Percentiles rank a stretch among this genome's conserved stretches.
Conservation (phyloP, 768 basidiomycete genomes). For the Termitomyces heimii region DNA sequence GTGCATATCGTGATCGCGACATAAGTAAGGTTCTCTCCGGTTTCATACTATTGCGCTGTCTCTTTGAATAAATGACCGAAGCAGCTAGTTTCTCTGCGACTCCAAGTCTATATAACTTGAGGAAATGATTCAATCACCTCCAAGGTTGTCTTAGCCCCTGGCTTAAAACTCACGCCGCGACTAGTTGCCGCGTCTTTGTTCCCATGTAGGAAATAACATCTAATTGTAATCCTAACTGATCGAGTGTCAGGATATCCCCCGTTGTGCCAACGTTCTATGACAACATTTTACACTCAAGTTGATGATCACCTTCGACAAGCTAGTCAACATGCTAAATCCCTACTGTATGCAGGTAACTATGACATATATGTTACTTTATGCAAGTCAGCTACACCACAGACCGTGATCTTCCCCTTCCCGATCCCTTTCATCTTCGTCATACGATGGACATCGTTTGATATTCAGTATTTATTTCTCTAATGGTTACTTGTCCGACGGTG, state of each 20-base stretch:
- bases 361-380: too few relatives aligned
- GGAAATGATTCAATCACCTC: background rate
- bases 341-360: too few relatives aligned
- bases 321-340: slow-evolving; percentile 40
- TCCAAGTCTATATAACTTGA: background rate
- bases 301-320: slow-evolving; percentile 44
- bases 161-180: slow-evolving; percentile 19
- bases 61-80: too few relatives aligned
- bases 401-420: too few relatives aligned
- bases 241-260: slow-evolving; percentile 37
- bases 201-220: background rate
- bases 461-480: too few relatives aligned
- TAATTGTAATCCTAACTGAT: background rate
- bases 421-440: too few relatives aligned
- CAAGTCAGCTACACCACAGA: too few relatives aligned
- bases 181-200: slow-evolving; percentile 27
- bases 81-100: background rate
- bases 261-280: slow-evolving; percentile 47
- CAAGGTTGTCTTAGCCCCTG: too few relatives aligned
- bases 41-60: background rate
- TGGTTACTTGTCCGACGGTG: slow-evolving; percentile 51
- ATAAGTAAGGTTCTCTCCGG: slow-evolving; percentile 35
- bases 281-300: slow-evolving; percentile 42
- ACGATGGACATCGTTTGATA: too few relatives aligned
- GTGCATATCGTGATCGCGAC: slow-evolving; percentile 57